These are phyloP conservation scores for Jatropha podagrica DNA, from an alignment of 441 rosid genomes.

Conservation along the genomic window DNA sequence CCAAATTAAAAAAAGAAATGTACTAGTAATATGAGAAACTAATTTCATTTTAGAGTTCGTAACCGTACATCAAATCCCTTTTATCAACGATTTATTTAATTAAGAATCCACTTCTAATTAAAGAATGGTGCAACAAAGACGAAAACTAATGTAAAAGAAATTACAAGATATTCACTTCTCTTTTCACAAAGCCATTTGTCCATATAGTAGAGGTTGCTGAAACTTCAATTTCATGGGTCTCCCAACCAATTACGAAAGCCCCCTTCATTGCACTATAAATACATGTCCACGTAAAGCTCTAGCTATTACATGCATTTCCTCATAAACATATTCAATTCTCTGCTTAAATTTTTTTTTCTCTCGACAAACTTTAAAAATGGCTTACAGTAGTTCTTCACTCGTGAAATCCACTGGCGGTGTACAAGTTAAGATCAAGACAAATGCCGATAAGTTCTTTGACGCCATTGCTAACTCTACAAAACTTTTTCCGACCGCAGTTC, in stretches of 20 bases:
- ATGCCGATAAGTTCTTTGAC: not conserved
- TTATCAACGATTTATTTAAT: no score
- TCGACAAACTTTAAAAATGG: not conserved
- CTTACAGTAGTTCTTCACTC: not conserved
- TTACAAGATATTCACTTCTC: no score
- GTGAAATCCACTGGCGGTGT: conserved; percentile 2
- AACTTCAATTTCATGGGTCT: not conserved
- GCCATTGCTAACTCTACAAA: conserved; percentile 13
- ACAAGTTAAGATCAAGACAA: conserved; percentile 6
- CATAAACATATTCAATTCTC: not conserved
- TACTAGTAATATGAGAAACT: no score
- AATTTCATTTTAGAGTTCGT: no score
- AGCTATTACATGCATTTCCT: not conserved
- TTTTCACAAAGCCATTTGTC: no score
- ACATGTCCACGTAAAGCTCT: not conserved
- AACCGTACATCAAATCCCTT: no score
- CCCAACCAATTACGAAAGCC: not conserved
- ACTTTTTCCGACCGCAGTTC: conserved; percentile 2
- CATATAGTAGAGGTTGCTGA: not conserved
- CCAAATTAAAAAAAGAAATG: no score
- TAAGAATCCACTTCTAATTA: no score
- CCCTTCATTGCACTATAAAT: not conserved
- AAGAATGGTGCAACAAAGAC: no score
- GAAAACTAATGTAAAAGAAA: no score
- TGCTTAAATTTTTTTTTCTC: not conserved